A percentile compares a stretch with the other conserved stretches of the same genome.
Evolutionary conservation across 192 early-diverging fungal genomes (phyloP).

Genomic region (Mortierella antarctica): DNA sequence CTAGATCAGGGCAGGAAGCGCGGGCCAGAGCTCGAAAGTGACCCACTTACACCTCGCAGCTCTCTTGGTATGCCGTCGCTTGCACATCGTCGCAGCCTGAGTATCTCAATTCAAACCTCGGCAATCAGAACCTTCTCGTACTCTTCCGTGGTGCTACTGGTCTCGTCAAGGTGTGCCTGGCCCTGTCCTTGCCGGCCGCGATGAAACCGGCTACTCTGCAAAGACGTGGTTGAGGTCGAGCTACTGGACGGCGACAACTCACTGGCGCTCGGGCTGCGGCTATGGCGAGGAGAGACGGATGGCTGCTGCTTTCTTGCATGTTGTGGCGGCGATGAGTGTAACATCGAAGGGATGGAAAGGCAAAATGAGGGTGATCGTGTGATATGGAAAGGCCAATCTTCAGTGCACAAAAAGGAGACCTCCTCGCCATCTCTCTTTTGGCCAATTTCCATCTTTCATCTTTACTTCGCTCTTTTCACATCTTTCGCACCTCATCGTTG

Average conservation of each 20-base stretch:
- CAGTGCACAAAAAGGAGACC: not conserved
- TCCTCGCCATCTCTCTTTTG: too few relatives aligned
- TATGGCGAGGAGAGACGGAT: not conserved
- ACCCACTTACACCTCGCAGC: conserved; percentile 68
- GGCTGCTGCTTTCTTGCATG: conserved; percentile 6
- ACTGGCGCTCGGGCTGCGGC: not conserved
- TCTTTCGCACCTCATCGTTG: too few relatives aligned
- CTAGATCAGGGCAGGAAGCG: not conserved
- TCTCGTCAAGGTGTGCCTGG: conserved; percentile 5
- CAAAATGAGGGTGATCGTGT: not conserved
- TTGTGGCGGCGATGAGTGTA: conserved; percentile 11
- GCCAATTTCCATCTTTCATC: too few relatives aligned
- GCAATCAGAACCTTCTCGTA: conserved; percentile 78
- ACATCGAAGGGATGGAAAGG: conserved; percentile 3
- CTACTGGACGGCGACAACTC: not conserved
- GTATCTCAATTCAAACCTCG: conserved; percentile 84
- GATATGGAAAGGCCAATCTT: not conserved
- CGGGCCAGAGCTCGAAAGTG: not conserved
- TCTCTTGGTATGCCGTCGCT: conserved; percentile 84
- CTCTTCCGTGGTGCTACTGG: conserved; percentile 61
- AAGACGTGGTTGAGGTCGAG: not conserved
- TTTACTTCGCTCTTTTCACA: too few relatives aligned
- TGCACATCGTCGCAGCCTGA: conserved; percentile 75
- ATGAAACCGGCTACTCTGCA: too few relatives aligned
- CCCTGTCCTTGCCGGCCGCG: not conserved